phyloP scores from a whole-genome alignment of 805 yeast species.

The Pichia insulana region DNA sequence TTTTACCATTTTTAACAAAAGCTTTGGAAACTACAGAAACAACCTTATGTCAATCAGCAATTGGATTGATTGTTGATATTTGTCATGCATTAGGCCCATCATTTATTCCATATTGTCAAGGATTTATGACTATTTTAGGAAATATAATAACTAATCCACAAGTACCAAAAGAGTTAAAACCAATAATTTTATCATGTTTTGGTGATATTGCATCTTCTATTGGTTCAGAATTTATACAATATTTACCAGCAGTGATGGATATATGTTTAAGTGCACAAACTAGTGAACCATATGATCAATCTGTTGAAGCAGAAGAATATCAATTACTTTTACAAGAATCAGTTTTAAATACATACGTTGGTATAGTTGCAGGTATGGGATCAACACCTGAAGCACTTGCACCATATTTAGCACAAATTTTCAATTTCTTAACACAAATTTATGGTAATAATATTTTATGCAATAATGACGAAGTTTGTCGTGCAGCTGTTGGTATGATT shows the following conservation, averaged over 20 bases:
- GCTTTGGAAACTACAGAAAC: conserved; percentile 80
- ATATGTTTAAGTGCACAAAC: conserved; percentile 62
- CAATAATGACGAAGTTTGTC: conserved; percentile 59
- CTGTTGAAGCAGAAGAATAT: conserved; percentile 72
- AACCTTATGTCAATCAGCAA: conserved; percentile 80
- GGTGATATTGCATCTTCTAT: conserved; percentile 93
- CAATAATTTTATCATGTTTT: conserved; percentile 82
- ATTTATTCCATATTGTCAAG: conserved; percentile 66
- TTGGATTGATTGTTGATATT: conserved; percentile 91
- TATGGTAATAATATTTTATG: conserved; percentile 52
- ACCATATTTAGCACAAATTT: conserved; percentile 61
- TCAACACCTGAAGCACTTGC: conserved; percentile 55
- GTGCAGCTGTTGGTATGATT: conserved; percentile 81
- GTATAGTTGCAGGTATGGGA: conserved; percentile 84
- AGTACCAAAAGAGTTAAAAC: conserved; percentile 74
- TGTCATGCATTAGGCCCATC: conserved; percentile 76
- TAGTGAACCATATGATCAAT: conserved; percentile 51
- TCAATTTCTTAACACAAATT: conserved; percentile 56
- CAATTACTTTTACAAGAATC: conserved; percentile 67
- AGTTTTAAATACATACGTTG: conserved; percentile 92
- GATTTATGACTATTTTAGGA: conserved; percentile 78
- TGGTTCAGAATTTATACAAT: conserved; percentile 68
- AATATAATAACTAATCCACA: conserved; percentile 55
- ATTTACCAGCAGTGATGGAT: conserved; percentile 69
- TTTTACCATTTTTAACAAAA: conserved; percentile 71